A percentile compares a stretch with the other conserved stretches of the same genome.
phyloP scores from a whole-genome alignment of 1,139 yeast species.

The Blastobotrys capitulatus region DNA sequence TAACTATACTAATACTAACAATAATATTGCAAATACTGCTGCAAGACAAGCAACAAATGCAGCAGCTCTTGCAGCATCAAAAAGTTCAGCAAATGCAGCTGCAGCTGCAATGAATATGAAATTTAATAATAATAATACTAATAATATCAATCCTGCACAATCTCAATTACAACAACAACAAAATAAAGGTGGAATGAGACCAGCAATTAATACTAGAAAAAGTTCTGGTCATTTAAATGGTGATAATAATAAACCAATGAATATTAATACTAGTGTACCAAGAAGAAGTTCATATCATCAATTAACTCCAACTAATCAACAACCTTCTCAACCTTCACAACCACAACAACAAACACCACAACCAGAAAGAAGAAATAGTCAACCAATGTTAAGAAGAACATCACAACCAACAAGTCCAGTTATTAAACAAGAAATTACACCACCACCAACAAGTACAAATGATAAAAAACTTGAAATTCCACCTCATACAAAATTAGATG shows the following conservation, averaged over 20 bases:
- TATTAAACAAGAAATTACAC: slow-evolving; percentile 2
- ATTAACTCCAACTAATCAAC: slow-evolving; percentile 3
- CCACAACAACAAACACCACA: slow-evolving; percentile 13
- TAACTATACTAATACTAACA: slow-evolving; percentile 9
- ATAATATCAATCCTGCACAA: slow-evolving; percentile 6
- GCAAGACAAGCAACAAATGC: slow-evolving; percentile 23
- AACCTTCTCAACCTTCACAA: slow-evolving; percentile 10
- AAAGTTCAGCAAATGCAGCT: slow-evolving; percentile 24
- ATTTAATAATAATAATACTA: slow-evolving; percentile 12
- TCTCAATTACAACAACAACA: not conserved
- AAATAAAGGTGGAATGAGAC: slow-evolving; percentile 1
- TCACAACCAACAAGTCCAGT: not conserved
- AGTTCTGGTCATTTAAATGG: slow-evolving; percentile 4
- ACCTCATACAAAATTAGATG: slow-evolving; percentile 55
- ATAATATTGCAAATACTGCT: slow-evolving; percentile 17
- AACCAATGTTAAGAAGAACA: slow-evolving; percentile 1
- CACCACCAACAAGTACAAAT: slow-evolving; percentile 12
- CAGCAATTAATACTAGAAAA: slow-evolving; percentile 2
- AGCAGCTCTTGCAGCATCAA: slow-evolving; percentile 7
- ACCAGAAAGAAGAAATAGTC: not conserved
- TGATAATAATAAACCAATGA: slow-evolving; percentile 9
- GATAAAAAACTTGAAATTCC: slow-evolving; percentile 42
- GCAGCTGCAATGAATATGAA: slow-evolving; percentile 23
- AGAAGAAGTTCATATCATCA: slow-evolving; percentile 10
- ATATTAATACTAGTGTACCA: not conserved